Evolutionary conservation across 495 filamentous ascomycete genomes (phyloP), one percentile per base, ranked within the genome.

Genomic region (Hyaloscypha bicolor): DNA sequence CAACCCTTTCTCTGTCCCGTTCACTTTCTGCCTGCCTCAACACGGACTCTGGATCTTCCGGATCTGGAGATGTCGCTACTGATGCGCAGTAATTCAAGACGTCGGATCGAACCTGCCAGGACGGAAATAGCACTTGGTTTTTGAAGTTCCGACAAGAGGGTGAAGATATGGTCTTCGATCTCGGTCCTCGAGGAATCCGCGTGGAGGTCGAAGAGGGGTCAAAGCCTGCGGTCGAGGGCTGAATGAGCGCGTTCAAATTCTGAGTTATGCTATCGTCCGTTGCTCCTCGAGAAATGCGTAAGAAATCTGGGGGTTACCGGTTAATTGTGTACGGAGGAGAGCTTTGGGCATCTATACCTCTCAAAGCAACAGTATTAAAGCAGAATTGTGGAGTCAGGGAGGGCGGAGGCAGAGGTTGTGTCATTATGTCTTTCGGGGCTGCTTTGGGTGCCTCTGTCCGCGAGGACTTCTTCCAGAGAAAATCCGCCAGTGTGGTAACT

Each of bases 211-310:
- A 93, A 1, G 89, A 82, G 19, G 95, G 92, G 69, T 97, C 91
- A 75, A 96, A 99, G 9, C 86, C 86, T 25, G 79, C 75, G 31
- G 73, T 81, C 19, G 91, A 81, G 0, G 95, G 95, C 2, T 91
- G 94, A 39, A 93, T 78, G 30, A 99, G 83, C 2, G 93, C 92
- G 79, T 99, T 99, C 52, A 99, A 84, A 69, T 97, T 93, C 75
- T 97, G 94, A 1, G 87, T 88, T 71, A 99, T 97, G 19, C 91
- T 91, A 75, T 99, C 95, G 75, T 99, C 95, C 69, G 97, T 91
- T 30, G 91, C 86, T 64, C 86, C 83, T 64, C 95, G 87, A 6
- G 95, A 97, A 65, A 96, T 69, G 25, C 91, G 90, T n/a, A 99
- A 86, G 78, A 99, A 99, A 74, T 97, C 95, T 99, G 22, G 9